Evolutionary conservation across 495 filamentous ascomycete genomes (phyloP).

Genomic region (Lophiotrema nucula): DNA sequence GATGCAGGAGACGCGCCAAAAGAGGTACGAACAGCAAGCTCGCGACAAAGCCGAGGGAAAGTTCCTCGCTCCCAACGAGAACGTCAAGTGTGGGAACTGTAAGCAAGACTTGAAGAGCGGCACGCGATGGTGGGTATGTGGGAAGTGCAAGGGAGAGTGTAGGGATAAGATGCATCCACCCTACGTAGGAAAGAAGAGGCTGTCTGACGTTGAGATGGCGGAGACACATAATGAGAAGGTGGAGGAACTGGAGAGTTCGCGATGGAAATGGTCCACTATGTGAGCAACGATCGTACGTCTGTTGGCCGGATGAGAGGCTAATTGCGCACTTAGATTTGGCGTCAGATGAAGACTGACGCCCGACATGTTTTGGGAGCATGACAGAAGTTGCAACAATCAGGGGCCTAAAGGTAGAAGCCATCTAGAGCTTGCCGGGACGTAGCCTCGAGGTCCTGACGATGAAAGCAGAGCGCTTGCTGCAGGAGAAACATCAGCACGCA

Average conservation of each 20-base stretch:
- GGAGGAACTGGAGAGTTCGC: not conserved
- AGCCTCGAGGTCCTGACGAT: too few relatives aligned
- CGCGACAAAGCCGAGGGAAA: constrained; percentile 15
- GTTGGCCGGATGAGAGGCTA: not conserved
- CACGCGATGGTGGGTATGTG: constrained; percentile 27
- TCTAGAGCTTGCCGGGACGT: too few relatives aligned
- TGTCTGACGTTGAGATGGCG: constrained; percentile 14
- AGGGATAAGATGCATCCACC: constrained; percentile 25
- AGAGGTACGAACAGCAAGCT: constrained; percentile 19
- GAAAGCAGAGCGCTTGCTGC: too few relatives aligned
- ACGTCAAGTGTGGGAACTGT: constrained; percentile 21
- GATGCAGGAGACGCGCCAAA: constrained; percentile 3
- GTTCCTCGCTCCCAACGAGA: constrained; percentile 3
- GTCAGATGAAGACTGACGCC: constrained; percentile 5
- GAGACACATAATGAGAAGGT: not conserved
- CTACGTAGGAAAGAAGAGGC: constrained; percentile 6
- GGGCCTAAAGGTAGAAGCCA: too few relatives aligned
- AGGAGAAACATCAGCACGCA: too few relatives aligned
- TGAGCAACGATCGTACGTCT: not conserved
- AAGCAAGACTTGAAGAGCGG: constrained; percentile 11
- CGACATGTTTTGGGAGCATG: too few relatives aligned
- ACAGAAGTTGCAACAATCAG: too few relatives aligned
- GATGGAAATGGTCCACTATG: not conserved
- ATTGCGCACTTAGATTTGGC: not conserved
- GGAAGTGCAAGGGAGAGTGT: constrained; percentile 27